Conservation (phyloP, 176 grass and related monocot genomes). For the Musa beccarii region DNA sequence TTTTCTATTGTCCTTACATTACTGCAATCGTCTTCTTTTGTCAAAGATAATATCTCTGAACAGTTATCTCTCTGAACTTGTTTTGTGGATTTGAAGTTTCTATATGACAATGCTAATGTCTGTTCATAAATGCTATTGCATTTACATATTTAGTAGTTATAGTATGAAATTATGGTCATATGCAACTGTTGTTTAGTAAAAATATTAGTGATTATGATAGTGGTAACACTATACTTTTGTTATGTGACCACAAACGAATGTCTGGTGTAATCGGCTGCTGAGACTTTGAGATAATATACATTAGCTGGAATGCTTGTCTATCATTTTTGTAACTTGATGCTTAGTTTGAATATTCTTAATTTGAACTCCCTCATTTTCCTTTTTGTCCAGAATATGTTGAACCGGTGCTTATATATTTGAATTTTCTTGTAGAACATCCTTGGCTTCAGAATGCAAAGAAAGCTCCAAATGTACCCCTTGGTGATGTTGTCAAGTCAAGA, state of each 20-base stretch:
- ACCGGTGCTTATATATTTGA: neutral
- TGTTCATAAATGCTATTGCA: too few species aligned
- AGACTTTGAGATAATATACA: neutral
- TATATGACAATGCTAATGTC: too few species aligned
- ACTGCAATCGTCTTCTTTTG: too few species aligned
- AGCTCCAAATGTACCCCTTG: constrained; percentile 94
- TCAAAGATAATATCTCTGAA: too few species aligned
- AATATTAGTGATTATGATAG: too few species aligned
- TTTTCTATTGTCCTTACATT: too few species aligned
- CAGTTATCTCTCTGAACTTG: too few species aligned
- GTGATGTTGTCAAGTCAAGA: constrained; percentile 96
- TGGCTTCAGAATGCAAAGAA: constrained; percentile 99
- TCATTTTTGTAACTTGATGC: neutral
- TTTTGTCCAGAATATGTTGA: neutral
- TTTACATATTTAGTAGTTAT: too few species aligned
- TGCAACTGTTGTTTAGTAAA: too few species aligned
- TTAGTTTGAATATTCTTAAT: neutral
- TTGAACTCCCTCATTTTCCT: neutral
- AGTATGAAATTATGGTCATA: too few species aligned
- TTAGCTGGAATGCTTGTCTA: neutral
- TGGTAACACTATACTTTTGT: neutral
- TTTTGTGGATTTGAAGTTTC: too few species aligned
- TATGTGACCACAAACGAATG: neutral
- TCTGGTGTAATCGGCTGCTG: neutral
- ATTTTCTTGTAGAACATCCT: constrained; percentile 43